A percentile compares a stretch with the other conserved stretches of the same genome.
Conservation (phyloP, 768 basidiomycete genomes). For the Suillus subluteus region DNA sequence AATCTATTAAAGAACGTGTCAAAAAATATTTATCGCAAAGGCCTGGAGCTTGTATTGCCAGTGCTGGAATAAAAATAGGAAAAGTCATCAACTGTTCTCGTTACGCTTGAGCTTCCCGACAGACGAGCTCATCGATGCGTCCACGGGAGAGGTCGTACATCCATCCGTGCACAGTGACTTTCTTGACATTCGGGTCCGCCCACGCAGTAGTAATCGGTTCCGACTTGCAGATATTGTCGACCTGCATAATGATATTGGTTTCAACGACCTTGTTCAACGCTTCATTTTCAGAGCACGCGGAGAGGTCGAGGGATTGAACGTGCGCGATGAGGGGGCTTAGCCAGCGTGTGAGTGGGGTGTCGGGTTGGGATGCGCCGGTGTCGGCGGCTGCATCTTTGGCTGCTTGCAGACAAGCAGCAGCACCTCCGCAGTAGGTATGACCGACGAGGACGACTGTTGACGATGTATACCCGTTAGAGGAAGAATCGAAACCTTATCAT, state of each 20-base stretch:
- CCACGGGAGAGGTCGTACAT: constrained; percentile 69
- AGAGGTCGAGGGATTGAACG: constrained; percentile 45
- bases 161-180: constrained; percentile 72
- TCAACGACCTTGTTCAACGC: constrained; percentile 54
- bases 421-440: constrained; percentile 85
- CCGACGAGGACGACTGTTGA: constrained; percentile 76
- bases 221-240: constrained; percentile 52
- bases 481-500: constrained; percentile 34
- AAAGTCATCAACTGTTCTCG: not conserved
- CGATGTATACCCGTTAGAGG: constrained; percentile 10
- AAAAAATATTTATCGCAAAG: not conserved
- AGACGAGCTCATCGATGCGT: constrained; percentile 55
- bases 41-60: not conserved
- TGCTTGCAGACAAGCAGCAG: constrained; percentile 54
- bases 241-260: constrained; percentile 63
- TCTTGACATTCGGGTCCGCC: constrained; percentile 32
- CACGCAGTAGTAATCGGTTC: constrained; percentile 52
- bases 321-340: constrained; percentile 66
- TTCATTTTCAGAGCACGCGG: constrained; percentile 36
- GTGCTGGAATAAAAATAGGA: not conserved
- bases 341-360: constrained; percentile 69
- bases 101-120: not conserved
- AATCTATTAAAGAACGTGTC: not conserved
- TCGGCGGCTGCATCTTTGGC: constrained; percentile 38
- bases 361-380: constrained; percentile 27